Evolutionary conservation across 805 yeast species (phyloP).

Genomic region (Saturnispora serradocipensis): DNA sequence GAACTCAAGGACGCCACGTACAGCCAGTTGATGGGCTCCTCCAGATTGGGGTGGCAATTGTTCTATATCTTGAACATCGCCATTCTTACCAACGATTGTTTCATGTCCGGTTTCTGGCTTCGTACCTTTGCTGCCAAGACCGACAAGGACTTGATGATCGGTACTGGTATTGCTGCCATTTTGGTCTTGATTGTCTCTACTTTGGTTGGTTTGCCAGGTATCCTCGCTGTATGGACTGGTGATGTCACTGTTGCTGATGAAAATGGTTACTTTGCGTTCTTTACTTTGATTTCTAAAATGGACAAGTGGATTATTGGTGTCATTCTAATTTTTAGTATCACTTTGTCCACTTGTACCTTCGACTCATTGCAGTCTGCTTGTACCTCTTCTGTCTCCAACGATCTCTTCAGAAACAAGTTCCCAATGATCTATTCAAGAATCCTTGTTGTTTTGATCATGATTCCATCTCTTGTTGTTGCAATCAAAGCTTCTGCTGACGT

Average conservation of each 20-base stretch:
- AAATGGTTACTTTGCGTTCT: conserved; percentile 62
- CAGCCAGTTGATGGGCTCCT: conserved; percentile 53
- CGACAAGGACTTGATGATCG: conserved; percentile 65
- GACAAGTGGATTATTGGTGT: conserved; percentile 84
- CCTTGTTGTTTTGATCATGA: conserved; percentile 65
- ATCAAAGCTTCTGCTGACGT: conserved; percentile 73
- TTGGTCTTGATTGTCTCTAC: conserved; percentile 55
- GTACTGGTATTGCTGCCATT: conserved; percentile 66
- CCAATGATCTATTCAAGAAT: conserved; percentile 57
- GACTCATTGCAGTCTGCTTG: conserved; percentile 85
- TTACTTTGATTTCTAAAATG: conserved; percentile 57
- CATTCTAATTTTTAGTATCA: conserved; percentile 61
- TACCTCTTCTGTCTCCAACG: conserved; percentile 84
- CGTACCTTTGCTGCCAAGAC: conserved; percentile 84
- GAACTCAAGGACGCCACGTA: conserved; percentile 57
- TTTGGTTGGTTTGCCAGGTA: conserved; percentile 74
- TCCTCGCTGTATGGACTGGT: conserved; percentile 88
- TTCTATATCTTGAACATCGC: conserved; percentile 79
- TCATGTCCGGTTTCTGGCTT: conserved; percentile 89
- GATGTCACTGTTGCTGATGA: conserved; percentile 43
- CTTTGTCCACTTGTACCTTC: conserved; percentile 79
- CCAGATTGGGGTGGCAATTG: conserved; percentile 81
- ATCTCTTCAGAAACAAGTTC: conserved; percentile 75
- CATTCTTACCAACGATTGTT: conserved; percentile 81
- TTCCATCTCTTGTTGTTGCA: conserved; percentile 84